Base-by-base conservation (phyloP, 208 protist species). In the Trypanosoma avium region DNA sequence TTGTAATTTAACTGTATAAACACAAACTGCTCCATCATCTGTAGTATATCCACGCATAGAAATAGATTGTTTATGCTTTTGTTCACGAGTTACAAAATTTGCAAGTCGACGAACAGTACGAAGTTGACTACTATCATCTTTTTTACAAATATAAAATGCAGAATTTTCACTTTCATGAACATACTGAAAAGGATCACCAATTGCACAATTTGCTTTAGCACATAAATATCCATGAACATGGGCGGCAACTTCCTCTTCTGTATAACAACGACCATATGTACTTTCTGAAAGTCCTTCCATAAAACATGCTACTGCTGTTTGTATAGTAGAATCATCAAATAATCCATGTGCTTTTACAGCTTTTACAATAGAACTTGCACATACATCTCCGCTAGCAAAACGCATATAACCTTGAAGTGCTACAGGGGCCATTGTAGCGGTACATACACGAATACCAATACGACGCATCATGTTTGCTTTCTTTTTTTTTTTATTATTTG, bases 81-180 rank as follows among this genome's bases (percentile, higher is more conserved):
- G 57, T 30, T 63, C 52, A 10, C 75, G 64, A 36, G 65, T 75
- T 7, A 85, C 70, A 61, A 88, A 90, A 47, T 59, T 42, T 26
- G 78, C 63, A 56, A 94, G 71, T 46, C 76, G 75, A 43, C 84
- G 84, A 47, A 92, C 67, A 72, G 84, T 77, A 6, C 58, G 48
- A 30, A 89, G 59, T 46, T 78, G 80, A 32, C 38, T 80, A 15
- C 57, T 32, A 38, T 69, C 65, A 32, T 74, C 73, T 52, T 84
- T 88, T 55, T 56, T 58, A 70, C 83, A 90, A 61, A 94, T 80
- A 72, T 86, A 91, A 73, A 92, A 92, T 46, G 84, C 88, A 30
- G 27, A 57, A 30, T 59, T 27, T 33, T 70, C 68, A 12, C 49
- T 61, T 61, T 89, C 81, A 70, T 88, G 79, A 27, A 79, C 61